These are phyloP conservation scores for Cruciata laevipes DNA, from an alignment of 257 asterid genomes.

Conservation along the genomic window DNA sequence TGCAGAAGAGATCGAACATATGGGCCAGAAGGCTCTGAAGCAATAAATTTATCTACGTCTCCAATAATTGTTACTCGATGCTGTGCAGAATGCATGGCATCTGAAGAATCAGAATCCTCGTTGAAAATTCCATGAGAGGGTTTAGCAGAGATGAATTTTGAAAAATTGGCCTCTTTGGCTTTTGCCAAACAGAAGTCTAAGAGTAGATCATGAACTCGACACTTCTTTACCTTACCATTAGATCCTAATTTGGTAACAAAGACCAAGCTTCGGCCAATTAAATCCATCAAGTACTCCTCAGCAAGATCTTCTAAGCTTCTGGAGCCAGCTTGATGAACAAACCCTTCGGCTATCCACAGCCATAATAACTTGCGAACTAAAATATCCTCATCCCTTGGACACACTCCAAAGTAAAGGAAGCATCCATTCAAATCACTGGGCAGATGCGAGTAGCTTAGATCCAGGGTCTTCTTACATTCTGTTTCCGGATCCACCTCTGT, in stretches of 20 bases:
- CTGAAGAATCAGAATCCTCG: background rate
- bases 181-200: background rate
- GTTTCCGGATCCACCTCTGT: background rate
- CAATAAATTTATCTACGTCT: too few species aligned
- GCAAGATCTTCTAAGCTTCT: slow-evolving; percentile 11
- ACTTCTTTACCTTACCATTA: slow-evolving; percentile 5
- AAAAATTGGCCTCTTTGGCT: slow-evolving; percentile 7
- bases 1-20: too few species aligned
- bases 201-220: background rate
- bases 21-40: too few species aligned
- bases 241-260: background rate
- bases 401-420: slow-evolving; percentile 17
- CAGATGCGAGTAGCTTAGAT: slow-evolving; percentile 11
- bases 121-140: background rate
- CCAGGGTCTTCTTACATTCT: background rate
- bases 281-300: background rate
- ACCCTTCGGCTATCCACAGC: slow-evolving; percentile 14
- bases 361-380: slow-evolving; percentile 1
- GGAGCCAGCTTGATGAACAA: background rate
- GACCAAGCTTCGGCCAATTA: background rate
- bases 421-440: slow-evolving; percentile 7
- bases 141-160: too few species aligned
- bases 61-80: too few species aligned
- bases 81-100: background rate
- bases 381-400: slow-evolving; percentile 1